Conservation (phyloP, 306 rosid species). For the Abrus precatorius region DNA sequence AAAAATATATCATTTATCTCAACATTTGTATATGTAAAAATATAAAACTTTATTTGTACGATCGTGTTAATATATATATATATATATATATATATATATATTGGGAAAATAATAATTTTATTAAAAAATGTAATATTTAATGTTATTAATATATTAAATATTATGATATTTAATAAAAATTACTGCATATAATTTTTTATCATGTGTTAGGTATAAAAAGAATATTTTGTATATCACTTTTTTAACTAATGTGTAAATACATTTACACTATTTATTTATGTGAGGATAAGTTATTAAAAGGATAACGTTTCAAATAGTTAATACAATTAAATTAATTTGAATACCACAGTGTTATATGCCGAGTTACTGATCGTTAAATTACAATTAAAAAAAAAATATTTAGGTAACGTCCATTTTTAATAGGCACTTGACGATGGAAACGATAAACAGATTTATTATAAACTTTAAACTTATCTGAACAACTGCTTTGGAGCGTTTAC, state of each 20-base stretch:
- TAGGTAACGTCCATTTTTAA: not conserved
- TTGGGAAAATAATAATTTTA: too few relatives aligned
- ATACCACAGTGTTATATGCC: not conserved
- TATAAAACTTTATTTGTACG: too few relatives aligned
- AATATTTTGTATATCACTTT: too few relatives aligned
- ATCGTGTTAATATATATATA: too few relatives aligned
- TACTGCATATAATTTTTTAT: too few relatives aligned
- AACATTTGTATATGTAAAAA: too few relatives aligned
- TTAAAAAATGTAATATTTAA: too few relatives aligned
- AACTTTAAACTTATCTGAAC: not conserved
- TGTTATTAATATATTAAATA: too few relatives aligned
- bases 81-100: too few relatives aligned
- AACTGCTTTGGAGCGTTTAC: not conserved
- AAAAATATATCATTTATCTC: too few relatives aligned
- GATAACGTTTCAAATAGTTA: not conserved
- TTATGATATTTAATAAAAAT: too few relatives aligned
- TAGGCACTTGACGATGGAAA: slow-evolving; percentile 7
- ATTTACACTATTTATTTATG: not conserved
- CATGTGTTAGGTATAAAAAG: too few relatives aligned
- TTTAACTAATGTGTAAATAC: not conserved
- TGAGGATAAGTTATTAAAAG: not conserved
- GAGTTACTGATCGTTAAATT: not conserved
- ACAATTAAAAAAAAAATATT: not conserved
- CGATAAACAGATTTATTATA: not conserved
- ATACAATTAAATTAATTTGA: slow-evolving; percentile 1